phyloP scores from a whole-genome alignment of 192 early-diverging fungal species.

The Coemansia sp. region DNA sequence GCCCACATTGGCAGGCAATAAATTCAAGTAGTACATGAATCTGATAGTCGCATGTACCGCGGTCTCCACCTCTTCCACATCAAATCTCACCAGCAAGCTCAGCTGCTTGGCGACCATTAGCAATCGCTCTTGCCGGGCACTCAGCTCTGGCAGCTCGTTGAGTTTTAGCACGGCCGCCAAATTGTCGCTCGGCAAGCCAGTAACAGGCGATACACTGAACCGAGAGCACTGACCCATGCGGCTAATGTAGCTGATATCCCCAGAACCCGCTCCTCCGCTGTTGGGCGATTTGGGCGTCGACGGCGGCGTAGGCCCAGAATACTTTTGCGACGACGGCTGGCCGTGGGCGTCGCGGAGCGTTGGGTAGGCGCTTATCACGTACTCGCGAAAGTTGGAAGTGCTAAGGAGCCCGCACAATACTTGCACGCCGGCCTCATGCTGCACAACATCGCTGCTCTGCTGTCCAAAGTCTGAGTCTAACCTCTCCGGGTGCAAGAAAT shows the following conservation, averaged over 20 bases:
- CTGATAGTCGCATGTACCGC: constrained; percentile 36
- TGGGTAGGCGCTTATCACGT: constrained; percentile 45
- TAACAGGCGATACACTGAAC: constrained; percentile 17
- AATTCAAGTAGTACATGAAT: constrained; percentile 36
- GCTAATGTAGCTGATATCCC: not conserved
- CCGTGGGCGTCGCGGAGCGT: constrained; percentile 17
- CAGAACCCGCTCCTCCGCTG: not conserved
- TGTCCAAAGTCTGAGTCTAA: constrained; percentile 30
- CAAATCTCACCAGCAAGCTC: constrained; percentile 18
- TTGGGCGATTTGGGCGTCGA: constrained; percentile 22
- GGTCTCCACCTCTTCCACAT: constrained; percentile 34
- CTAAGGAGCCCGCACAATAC: constrained; percentile 37
- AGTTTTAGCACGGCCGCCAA: constrained; percentile 16
- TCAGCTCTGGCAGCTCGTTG: constrained; percentile 21
- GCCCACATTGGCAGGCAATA: constrained; percentile 11
- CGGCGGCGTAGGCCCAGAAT: constrained; percentile 33
- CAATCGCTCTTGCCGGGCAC: constrained; percentile 25
- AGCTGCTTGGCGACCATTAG: constrained; percentile 19
- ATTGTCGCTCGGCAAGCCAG: constrained; percentile 19
- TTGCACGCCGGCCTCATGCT: constrained; percentile 17
- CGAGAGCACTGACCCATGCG: constrained; percentile 37
- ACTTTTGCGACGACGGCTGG: constrained; percentile 6
- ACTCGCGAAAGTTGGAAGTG: constrained; percentile 38
- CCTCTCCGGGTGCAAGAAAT: constrained; percentile 41
- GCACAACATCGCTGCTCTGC: not conserved